Evolutionary conservation across 2,329 filamentous ascomycete genomes (phyloP).

Genomic region (Thermomyces lanuginosus): DNA sequence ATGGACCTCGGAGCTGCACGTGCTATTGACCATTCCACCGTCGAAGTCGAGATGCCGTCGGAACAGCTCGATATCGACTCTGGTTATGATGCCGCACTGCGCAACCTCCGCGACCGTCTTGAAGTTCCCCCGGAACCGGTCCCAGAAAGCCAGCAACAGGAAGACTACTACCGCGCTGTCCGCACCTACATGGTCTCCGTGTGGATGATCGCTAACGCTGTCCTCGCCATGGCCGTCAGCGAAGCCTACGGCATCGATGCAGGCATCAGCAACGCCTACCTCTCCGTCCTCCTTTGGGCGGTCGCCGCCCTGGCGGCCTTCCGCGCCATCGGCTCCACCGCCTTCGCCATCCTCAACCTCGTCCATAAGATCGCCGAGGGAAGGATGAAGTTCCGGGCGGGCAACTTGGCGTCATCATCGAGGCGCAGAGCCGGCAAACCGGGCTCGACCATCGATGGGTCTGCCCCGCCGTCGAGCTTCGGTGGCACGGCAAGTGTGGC

Average conservation of each 20-base stretch:
- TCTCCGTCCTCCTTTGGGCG: slow-evolving; percentile 83
- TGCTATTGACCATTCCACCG: slow-evolving; percentile 56
- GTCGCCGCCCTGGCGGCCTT: slow-evolving; percentile 79
- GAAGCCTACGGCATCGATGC: slow-evolving; percentile 62
- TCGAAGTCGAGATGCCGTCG: slow-evolving; percentile 92
- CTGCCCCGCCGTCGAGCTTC: too few relatives aligned
- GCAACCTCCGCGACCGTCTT: slow-evolving; percentile 84
- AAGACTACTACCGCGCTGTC: slow-evolving; percentile 96
- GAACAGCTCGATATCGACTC: slow-evolving; percentile 97
- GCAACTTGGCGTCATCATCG: slow-evolving; percentile 13
- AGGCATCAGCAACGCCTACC: slow-evolving; percentile 72
- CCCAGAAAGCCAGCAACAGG: slow-evolving; percentile 71
- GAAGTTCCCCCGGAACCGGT: slow-evolving; percentile 51
- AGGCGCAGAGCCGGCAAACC: too few relatives aligned
- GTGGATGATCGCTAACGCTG: slow-evolving; percentile 85
- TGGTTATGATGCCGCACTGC: slow-evolving; percentile 89
- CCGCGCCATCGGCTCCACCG: slow-evolving; percentile 63
- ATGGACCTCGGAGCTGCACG: slow-evolving; percentile 82
- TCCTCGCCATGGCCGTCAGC: slow-evolving; percentile 81
- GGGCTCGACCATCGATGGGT: too few relatives aligned
- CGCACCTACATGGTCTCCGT: slow-evolving; percentile 94
- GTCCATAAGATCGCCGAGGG: slow-evolving; percentile 79
- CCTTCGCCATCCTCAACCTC: slow-evolving; percentile 69
- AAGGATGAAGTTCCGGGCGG: slow-evolving; percentile 44
- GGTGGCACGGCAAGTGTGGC: slow-evolving; percentile 18